A percentile compares a stretch with the other conserved stretches of the same genome.
phyloP scores from a whole-genome alignment of 129 eudicot species.

The Chrysanthemum lavandulifolium region DNA sequence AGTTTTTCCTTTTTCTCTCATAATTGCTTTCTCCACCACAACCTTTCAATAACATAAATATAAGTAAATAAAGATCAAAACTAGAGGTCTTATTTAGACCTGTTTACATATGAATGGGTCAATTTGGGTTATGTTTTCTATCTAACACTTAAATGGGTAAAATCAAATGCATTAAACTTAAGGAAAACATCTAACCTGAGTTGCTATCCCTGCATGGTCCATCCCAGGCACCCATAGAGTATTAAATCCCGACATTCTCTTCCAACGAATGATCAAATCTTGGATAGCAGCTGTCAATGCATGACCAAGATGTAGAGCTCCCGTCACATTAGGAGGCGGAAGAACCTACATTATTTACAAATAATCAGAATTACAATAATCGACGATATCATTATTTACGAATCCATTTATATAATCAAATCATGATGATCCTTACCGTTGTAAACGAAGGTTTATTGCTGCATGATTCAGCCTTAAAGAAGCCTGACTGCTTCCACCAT shows the following conservation, averaged over 20 bases:
- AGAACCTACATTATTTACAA: constrained; percentile 58
- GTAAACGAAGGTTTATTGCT: constrained; percentile 81
- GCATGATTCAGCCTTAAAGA: constrained; percentile 72
- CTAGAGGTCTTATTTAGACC: background rate
- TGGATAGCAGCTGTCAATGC: constrained; percentile 91
- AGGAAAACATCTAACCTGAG: constrained; percentile 54
- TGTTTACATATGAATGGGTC: background rate
- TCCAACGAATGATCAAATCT: constrained; percentile 94
- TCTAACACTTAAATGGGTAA: no score
- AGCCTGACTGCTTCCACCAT: constrained; percentile 93
- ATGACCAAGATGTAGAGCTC: constrained; percentile 94
- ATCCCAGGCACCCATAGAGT: constrained; percentile 96
- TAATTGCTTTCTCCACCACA: constrained; percentile 91
- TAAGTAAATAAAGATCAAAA: background rate
- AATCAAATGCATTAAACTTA: background rate
- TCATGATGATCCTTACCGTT: constrained; percentile 57
- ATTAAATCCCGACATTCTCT: constrained; percentile 90
- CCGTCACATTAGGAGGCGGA: constrained; percentile 99
- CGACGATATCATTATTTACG: background rate
- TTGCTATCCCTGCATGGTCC: constrained; percentile 99
- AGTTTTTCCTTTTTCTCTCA: constrained; percentile 70
- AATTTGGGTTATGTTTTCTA: background rate
- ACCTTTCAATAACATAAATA: constrained; percentile 46
- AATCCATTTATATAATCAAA: background rate
- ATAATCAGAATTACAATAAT: background rate